Conservation (phyloP, 352 stramenopile species). For the Globisporangium echinulatum region DNA sequence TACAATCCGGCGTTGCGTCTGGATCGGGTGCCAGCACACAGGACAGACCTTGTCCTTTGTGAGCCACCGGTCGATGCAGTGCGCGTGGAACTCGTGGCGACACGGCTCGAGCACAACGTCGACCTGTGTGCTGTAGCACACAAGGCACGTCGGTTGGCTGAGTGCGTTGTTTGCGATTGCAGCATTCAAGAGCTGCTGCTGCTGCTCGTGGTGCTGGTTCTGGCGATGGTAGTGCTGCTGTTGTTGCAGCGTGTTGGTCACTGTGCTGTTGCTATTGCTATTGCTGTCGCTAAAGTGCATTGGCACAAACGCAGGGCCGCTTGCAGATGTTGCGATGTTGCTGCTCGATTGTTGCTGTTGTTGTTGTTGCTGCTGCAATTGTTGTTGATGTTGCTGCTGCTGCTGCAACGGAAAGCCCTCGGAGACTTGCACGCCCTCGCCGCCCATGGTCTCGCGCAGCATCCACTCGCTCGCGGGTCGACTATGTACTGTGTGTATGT, state of each 20-base stretch:
- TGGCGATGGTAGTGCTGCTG: slow-evolving; percentile 3
- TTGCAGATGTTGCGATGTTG: slow-evolving; percentile 1
- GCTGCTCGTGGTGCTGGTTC: slow-evolving; percentile 9
- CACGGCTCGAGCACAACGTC: slow-evolving; percentile 59
- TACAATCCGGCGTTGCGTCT: slow-evolving; percentile 48
- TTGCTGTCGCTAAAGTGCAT: background rate
- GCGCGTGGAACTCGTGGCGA: slow-evolving; percentile 72
- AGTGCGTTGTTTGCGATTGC: slow-evolving; percentile 13
- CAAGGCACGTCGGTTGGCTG: slow-evolving; percentile 23
- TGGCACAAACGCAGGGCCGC: background rate
- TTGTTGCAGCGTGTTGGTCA: background rate
- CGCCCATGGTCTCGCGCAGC: slow-evolving; percentile 27
- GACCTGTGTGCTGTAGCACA: slow-evolving; percentile 43
- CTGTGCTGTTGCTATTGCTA: slow-evolving; percentile 6
- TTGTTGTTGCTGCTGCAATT: background rate
- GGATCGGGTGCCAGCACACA: slow-evolving; percentile 65
- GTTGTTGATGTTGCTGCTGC: slow-evolving; percentile 8
- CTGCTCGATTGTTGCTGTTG: background rate
- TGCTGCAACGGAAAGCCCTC: slow-evolving; percentile 18
- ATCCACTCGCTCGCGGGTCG: slow-evolving; percentile 13
- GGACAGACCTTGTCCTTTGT: slow-evolving; percentile 77
- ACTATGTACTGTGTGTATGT: background rate
- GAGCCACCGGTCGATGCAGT: slow-evolving; percentile 66
- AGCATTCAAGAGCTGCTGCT: slow-evolving; percentile 17
- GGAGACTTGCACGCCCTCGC: slow-evolving; percentile 21